phyloP scores from a whole-genome alignment of 768 basidiomycete species.

The Stropharia rugosoannulata region DNA sequence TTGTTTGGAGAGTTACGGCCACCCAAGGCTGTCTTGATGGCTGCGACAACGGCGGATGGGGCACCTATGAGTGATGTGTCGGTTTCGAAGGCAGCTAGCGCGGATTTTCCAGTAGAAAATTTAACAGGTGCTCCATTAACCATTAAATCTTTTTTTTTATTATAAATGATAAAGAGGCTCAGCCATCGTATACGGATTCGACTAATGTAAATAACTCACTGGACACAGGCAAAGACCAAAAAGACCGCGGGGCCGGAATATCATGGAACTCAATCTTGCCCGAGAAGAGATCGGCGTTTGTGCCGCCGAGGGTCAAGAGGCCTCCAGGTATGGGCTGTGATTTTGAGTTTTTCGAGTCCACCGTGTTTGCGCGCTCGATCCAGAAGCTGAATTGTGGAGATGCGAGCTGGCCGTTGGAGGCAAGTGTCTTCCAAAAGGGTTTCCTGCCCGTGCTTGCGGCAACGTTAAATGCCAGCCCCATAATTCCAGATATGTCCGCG shows the following conservation, averaged over 20 bases:
- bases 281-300: conserved; percentile 54
- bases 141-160: too few relatives aligned
- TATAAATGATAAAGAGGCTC: conserved; percentile 39
- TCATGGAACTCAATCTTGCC: conserved; percentile 70
- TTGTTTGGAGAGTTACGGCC: conserved; percentile 43
- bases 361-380: conserved; percentile 35
- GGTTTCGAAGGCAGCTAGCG: conserved; percentile 86
- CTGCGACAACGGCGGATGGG: conserved; percentile 56
- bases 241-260: conserved; percentile 43
- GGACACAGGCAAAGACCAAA: conserved; percentile 63
- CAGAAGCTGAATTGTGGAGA: conserved; percentile 63
- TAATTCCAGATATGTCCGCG: conserved; percentile 60
- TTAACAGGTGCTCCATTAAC: conserved; percentile 52
- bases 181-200: conserved; percentile 1
- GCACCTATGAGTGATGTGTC: conserved; percentile 94
- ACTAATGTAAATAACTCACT: conserved; percentile 32
- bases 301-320: conserved; percentile 71
- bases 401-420: conserved; percentile 38
- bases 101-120: conserved; percentile 38
- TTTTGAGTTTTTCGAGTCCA: conserved; percentile 8
- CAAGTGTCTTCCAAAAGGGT: conserved; percentile 69
- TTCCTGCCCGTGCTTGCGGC: conserved; percentile 53
- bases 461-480: conserved; percentile 69
- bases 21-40: conserved; percentile 69
- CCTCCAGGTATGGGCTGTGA: conserved; percentile 54